Percentiles rank a stretch among this genome's conserved stretches.
Evolutionary conservation across 495 filamentous ascomycete species (phyloP).

Genomic region (Daldinia concentrica): DNA sequence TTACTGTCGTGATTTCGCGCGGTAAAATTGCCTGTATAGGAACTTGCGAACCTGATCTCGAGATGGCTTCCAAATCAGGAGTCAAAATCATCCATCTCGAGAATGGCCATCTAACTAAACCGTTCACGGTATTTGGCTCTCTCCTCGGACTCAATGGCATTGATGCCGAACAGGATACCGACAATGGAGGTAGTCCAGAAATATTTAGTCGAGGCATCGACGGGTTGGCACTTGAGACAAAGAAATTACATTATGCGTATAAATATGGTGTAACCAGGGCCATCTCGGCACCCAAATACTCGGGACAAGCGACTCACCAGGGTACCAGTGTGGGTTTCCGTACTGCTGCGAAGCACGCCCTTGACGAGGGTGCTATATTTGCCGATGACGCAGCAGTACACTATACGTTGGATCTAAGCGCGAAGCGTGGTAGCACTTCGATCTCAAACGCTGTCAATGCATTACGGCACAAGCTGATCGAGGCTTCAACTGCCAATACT

Average conservation of each 20-base stretch:
- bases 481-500: slow-evolving; percentile 45
- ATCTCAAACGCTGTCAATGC: slow-evolving; percentile 52
- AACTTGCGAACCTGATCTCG: slow-evolving; percentile 50
- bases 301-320: slow-evolving; percentile 49
- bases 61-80: slow-evolving; percentile 41
- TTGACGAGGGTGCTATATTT: slow-evolving; percentile 52
- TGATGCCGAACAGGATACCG: slow-evolving; percentile 58
- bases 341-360: slow-evolving; percentile 48
- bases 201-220: slow-evolving; percentile 59
- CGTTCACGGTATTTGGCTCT: slow-evolving; percentile 63
- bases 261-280: slow-evolving; percentile 58
- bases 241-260: slow-evolving; percentile 54
- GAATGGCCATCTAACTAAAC: slow-evolving; percentile 65
- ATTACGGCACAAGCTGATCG: slow-evolving; percentile 55
- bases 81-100: slow-evolving; percentile 55
- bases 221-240: slow-evolving; percentile 55
- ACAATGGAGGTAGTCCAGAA: slow-evolving; percentile 51
- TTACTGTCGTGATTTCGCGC: slow-evolving; percentile 54
- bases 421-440: slow-evolving; percentile 51
- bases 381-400: slow-evolving; percentile 54
- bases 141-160: slow-evolving; percentile 67
- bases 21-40: slow-evolving; percentile 63
- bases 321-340: slow-evolving; percentile 59
- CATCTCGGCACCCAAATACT: slow-evolving; percentile 55
- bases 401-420: slow-evolving; percentile 52